These are phyloP conservation scores for Collybia nuda DNA, from an alignment of 768 basidiomycete species.

Conservation along the genomic window DNA sequence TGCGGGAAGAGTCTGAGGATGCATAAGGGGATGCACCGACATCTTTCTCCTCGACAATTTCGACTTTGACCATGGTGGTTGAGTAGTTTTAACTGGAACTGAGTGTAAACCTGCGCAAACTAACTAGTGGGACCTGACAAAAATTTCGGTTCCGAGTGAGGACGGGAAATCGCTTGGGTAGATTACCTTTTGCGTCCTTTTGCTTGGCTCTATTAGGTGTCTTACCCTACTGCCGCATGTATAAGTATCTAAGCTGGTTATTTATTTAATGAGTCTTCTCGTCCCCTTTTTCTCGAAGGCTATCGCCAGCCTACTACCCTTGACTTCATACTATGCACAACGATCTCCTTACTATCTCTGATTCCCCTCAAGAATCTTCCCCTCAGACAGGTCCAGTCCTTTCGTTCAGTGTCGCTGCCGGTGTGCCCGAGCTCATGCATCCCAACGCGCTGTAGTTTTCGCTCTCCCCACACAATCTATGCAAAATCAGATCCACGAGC, in stretches of 20 bases:
- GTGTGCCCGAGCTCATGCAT: conserved; percentile 7
- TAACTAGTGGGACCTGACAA: too few species aligned
- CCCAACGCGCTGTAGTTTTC: conserved; percentile 43
- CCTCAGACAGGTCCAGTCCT: conserved; percentile 33
- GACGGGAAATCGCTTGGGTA: conserved; percentile 9
- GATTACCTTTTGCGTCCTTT: conserved; percentile 18
- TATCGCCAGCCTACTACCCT: conserved; percentile 16
- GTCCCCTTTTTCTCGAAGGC: conserved; percentile 16
- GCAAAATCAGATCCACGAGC: conserved; percentile 82
- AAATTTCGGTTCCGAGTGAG: conserved; percentile 10
- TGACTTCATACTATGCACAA: conserved; percentile 30
- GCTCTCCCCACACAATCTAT: conserved; percentile 63
- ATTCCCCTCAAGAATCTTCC: conserved; percentile 11
- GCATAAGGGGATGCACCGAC: conserved; percentile 67
- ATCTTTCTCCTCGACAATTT: conserved; percentile 86
- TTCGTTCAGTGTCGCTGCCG: conserved; percentile 10
- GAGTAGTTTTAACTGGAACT: neutral
- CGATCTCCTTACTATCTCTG: conserved; percentile 24
- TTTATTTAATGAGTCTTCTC: conserved; percentile 17
- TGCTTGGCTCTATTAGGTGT: conserved; percentile 25
- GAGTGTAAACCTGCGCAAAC: too few species aligned
- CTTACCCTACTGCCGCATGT: conserved; percentile 31
- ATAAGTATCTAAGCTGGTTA: conserved; percentile 29
- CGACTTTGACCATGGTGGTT: conserved; percentile 85
- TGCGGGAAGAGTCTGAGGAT: conserved; percentile 72